These are phyloP conservation scores for Mycena filopes DNA, from an alignment of 768 basidiomycete species.

Conservation along the genomic window DNA sequence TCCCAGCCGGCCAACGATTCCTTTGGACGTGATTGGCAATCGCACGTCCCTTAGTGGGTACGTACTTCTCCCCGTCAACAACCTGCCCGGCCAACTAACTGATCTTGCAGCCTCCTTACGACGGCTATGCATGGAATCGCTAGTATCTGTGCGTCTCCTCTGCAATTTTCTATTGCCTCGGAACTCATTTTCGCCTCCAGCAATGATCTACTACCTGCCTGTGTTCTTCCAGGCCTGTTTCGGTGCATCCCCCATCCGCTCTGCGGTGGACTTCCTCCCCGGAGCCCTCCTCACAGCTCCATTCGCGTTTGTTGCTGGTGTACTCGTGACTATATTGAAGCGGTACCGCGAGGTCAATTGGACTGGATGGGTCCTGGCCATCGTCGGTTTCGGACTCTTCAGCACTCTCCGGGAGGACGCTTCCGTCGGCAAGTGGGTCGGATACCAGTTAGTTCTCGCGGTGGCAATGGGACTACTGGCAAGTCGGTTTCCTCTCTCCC, in stretches of 20 bases:
- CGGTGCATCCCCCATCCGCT: conserved; percentile 47
- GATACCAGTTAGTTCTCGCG: conserved; percentile 38
- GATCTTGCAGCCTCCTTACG: conserved; percentile 42
- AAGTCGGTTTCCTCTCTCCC: not conserved
- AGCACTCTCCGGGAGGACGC: conserved; percentile 37
- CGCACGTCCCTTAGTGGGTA: conserved; percentile 52
- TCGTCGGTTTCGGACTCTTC: conserved; percentile 51
- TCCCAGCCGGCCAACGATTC: conserved; percentile 38
- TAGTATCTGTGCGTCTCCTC: conserved; percentile 33
- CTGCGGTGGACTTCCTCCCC: conserved; percentile 50
- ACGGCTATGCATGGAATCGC: conserved; percentile 37
- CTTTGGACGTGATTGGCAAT: conserved; percentile 45
- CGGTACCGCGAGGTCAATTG: conserved; percentile 47
- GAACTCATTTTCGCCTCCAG: conserved; percentile 24
- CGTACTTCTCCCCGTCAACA: conserved; percentile 7
- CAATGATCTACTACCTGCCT: conserved; percentile 48
- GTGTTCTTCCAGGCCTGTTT: conserved; percentile 60
- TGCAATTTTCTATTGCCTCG: too few relatives aligned
- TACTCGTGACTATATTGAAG: conserved; percentile 40
- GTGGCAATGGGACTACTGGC: conserved; percentile 23
- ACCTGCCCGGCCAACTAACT: not conserved
- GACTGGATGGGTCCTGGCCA: conserved; percentile 48
- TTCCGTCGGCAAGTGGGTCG: conserved; percentile 38
- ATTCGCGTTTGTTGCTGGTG: conserved; percentile 48
- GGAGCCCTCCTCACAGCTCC: conserved; percentile 50